A percentile compares a stretch with the other conserved stretches of the same genome.
Conservation (phyloP, 768 basidiomycete genomes). For the Lentinula sp. region DNA sequence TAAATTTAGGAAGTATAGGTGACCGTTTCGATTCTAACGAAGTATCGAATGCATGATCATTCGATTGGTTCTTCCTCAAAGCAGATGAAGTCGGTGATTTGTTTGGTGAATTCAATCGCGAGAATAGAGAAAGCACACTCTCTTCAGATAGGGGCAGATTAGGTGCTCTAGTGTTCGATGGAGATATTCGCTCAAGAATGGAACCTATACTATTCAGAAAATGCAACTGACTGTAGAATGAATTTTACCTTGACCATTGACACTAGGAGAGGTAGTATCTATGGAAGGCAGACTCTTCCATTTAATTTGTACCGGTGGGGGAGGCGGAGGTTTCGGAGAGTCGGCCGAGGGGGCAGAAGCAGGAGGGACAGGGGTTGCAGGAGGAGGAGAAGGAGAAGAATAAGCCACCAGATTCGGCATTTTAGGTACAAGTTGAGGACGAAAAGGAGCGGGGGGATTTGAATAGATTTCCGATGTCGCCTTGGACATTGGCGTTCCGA, state of each 20-base stretch:
- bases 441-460: not conserved
- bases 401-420: not conserved
- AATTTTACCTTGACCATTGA: not conserved
- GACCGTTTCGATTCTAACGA: not conserved
- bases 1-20: not conserved
- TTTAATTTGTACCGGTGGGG: conserved; percentile 13
- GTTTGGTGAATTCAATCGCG: not conserved
- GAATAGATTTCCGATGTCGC: not conserved
- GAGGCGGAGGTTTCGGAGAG: conserved; percentile 11
- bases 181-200: not conserved
- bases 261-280: not conserved
- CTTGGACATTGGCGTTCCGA: conserved; percentile 34
- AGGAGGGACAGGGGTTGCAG: conserved; percentile 12
- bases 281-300: conserved; percentile 23
- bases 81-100: not conserved
- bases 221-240: not conserved
- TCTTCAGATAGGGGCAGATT: not conserved
- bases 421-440: not conserved
- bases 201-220: not conserved
- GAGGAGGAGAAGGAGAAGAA: conserved; percentile 11
- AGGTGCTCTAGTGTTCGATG: no score
- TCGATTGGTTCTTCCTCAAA: not conserved
- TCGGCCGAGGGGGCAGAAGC: conserved; percentile 15
- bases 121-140: not conserved
- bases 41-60: not conserved